Base-by-base conservation (phyloP, 2,329 filamentous ascomycete genomes). In the Paecilomyces variotii region DNA sequence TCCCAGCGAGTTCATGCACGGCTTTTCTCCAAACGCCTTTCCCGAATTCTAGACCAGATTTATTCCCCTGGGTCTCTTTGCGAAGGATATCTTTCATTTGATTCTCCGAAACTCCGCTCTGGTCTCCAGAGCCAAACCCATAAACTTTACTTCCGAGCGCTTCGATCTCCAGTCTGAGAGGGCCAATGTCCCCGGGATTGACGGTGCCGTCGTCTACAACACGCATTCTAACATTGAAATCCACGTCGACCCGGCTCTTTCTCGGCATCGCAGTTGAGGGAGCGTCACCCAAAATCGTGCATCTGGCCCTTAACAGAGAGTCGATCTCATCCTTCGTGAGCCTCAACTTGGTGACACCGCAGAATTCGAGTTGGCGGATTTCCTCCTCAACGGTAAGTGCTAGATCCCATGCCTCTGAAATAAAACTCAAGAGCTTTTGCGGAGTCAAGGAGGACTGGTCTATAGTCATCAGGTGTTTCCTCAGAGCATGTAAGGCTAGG, bases 391-490 rank as follows among this genome's bases (percentile, higher is more conserved):
- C 65, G 3, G 65, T 70, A 52, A 69, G 66, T 2, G 72, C 70
- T 49, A 72, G 67, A 60, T 76, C 68, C 77, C 77, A 79, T n/a
- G 74, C 74, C 51, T 69, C 61, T 7, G 75, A 74, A 19, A 79
- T 68, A 55, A 76, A 74, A 26, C 59, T 63, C n/a, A 79, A 68
- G 25, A 79, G 65, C 26, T 73, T 65, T 56, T 72, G 77, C 0
- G 76, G 67, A 4, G 71, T 60, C 14, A 70, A 63, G 3, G 67
- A 68, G 34, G 72, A 66, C 59, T 73, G 75, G 10, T 69, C 63
- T 55, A 76, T 70, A 14, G 67, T 68, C 2, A 71, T 60, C 26
- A 76, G 60, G 45, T 76, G 70, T 26, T 60, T 68, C 56, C 74
- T 70, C 53, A 79, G 69, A 25, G 76, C 70, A 57, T 77, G 73